Evolutionary conservation across 768 basidiomycete species (phyloP).

Genomic region (Leccinum subgranulosum): DNA sequence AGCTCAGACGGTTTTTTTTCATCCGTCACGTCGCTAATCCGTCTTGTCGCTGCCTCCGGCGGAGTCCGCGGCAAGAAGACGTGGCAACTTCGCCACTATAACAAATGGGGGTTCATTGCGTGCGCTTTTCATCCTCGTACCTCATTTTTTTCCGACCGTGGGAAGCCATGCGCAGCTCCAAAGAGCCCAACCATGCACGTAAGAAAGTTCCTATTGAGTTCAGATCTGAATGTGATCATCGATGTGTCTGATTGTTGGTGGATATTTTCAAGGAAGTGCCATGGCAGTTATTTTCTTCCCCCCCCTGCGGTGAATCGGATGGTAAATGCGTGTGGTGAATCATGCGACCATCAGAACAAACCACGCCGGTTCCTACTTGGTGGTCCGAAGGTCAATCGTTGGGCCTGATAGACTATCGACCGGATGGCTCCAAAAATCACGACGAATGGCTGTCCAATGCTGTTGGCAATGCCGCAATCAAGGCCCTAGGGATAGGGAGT

Average conservation of each 20-base stretch:
- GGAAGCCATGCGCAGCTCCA: neutral
- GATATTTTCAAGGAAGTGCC: neutral
- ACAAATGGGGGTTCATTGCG: neutral
- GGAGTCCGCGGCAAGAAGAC: slow-evolving; percentile 8
- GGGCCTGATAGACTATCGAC: neutral
- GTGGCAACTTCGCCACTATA: neutral
- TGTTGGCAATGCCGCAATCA: slow-evolving; percentile 16
- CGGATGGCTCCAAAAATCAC: neutral
- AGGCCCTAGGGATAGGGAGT: neutral
- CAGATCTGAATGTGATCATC: neutral
- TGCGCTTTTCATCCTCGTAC: slow-evolving; percentile 1
- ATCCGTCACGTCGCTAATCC: neutral
- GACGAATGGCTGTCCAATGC: slow-evolving; percentile 2
- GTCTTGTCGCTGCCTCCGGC: neutral
- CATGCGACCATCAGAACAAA: neutral
- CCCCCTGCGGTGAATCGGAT: neutral
- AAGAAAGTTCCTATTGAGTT: neutral
- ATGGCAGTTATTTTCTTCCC: neutral
- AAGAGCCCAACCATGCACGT: neutral
- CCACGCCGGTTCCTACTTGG: neutral
- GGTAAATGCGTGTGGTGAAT: slow-evolving; percentile 8
- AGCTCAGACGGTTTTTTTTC: neutral
- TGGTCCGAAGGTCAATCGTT: slow-evolving; percentile 7
- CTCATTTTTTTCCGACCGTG: neutral
- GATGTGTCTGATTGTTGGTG: neutral